Conservation (phyloP, 2,329 filamentous ascomycete species). For the Fusarium sambucinum region DNA sequence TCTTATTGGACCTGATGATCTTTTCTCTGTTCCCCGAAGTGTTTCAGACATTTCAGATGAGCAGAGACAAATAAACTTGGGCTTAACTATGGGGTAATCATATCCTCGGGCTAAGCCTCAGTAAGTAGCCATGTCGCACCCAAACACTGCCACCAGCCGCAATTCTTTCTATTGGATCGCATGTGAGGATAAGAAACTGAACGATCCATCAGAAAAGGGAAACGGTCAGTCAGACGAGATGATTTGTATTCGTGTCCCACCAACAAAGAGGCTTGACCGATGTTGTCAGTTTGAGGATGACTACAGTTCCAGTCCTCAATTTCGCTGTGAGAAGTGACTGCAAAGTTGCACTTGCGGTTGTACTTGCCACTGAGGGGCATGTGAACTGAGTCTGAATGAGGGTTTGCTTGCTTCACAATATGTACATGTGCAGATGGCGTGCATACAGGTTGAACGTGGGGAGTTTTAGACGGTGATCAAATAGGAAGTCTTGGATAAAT, state of each 20-base stretch:
- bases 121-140: constrained; percentile 30
- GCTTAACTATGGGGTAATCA: background rate
- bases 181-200: background rate
- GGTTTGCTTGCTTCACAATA: constrained; percentile 6
- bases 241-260: constrained; percentile 15
- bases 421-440: constrained; percentile 24
- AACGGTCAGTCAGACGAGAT: constrained; percentile 27
- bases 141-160: constrained; percentile 30
- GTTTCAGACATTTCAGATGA: constrained; percentile 20
- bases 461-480: constrained; percentile 15
- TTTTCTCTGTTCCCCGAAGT: constrained; percentile 2
- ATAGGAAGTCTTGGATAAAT: background rate
- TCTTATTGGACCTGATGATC: background rate
- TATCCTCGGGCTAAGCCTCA: constrained; percentile 12
- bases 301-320: background rate
- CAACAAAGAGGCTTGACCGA: constrained; percentile 32
- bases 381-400: constrained; percentile 35
- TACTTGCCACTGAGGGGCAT: constrained; percentile 29
- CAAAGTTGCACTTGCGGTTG: constrained; percentile 5
- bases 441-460: constrained; percentile 21
- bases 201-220: constrained; percentile 5
- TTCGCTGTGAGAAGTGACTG: constrained; percentile 18
- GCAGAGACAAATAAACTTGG: background rate
- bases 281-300: constrained; percentile 26
- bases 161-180: constrained; percentile 9